Evolutionary conservation across 257 asterid genomes (phyloP).

Genomic region (Datura wrightii): DNA sequence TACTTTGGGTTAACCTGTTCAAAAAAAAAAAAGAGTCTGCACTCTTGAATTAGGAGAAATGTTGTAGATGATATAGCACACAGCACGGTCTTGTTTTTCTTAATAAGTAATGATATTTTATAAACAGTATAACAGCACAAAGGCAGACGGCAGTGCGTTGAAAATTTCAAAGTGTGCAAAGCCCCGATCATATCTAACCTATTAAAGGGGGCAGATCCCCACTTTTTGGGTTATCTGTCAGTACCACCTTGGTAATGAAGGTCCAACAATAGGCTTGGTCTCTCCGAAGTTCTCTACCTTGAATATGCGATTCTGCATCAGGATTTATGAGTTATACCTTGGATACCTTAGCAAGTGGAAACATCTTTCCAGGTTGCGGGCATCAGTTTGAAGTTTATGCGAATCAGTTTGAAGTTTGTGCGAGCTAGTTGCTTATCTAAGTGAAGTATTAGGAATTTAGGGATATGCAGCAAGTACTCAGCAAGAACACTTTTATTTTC

Average conservation of each 20-base stretch:
- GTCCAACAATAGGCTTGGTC: not conserved
- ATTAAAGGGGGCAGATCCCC: not conserved
- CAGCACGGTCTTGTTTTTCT: not conserved
- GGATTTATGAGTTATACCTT: conserved; percentile 12
- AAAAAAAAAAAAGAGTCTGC: not conserved
- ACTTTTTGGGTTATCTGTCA: not conserved
- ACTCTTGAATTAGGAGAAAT: not conserved
- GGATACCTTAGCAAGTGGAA: not conserved
- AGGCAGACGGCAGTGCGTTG: not conserved
- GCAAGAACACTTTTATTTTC: conserved; percentile 5
- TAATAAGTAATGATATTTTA: not conserved
- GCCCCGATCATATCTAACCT: not conserved
- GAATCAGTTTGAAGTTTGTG: conserved; percentile 23
- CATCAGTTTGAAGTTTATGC: conserved; percentile 19
- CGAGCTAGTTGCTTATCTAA: not conserved
- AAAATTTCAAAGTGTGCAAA: not conserved
- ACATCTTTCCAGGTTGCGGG: not conserved
- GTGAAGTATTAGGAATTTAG: not conserved
- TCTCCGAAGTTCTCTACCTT: conserved; percentile 7
- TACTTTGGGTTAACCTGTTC: not conserved
- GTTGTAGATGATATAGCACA: not conserved
- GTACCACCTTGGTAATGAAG: not conserved
- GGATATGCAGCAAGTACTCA: conserved; percentile 7
- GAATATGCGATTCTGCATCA: not conserved
- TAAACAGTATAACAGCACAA: not conserved